Base-by-base conservation (phyloP, 257 asterid species). In the Asclepias syriaca region DNA sequence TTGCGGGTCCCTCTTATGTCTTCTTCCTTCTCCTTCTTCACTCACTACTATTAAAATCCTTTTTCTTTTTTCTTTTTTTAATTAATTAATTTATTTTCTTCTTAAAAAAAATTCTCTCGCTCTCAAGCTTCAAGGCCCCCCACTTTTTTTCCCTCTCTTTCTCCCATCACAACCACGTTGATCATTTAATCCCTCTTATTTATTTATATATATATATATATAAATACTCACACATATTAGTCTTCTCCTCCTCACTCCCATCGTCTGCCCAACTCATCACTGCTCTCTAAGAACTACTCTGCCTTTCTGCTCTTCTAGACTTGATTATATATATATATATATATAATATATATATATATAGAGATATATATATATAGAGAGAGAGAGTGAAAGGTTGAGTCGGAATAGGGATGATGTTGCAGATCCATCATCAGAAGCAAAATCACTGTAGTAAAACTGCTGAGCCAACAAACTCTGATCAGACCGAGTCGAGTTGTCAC, bases 1-100 rank as follows among this genome's bases (percentile, higher is more conserved):
- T 64, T 15, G 49, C 18, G 68, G 68, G 68, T 64, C 68, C 68
- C 50, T 19, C 68, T 59, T 43, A 43, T 43, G 48, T 43, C 48
- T 43, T 43, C 48, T 43, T 1, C 48, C 7, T 10, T 21, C 6
- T 61, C 11, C 16, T 4, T 19, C 34, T 15, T 24, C 19, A 8
- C 50, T 49, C 18, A 24, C 39, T 58, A 27, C 65, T 13, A 27
- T 15, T 56, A 24, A 59, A 59, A 59, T 59, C 65, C 27, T 24
- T 24, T 3, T 59, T 39, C 8, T 3, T 13, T 59, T 12, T 39
- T 22, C 0, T 39, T 5, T 3, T 39, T 39, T 34, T 34, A 34
- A 40, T 40, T 43, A 29, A 29, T 6, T 43, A 7, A 43, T 43
- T 6, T 43, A 5, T 0, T 43, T 43, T 2, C 10, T 0, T 6